Conservation (phyloP, 495 filamentous ascomycete species). For the Parathielavia appendiculata region DNA sequence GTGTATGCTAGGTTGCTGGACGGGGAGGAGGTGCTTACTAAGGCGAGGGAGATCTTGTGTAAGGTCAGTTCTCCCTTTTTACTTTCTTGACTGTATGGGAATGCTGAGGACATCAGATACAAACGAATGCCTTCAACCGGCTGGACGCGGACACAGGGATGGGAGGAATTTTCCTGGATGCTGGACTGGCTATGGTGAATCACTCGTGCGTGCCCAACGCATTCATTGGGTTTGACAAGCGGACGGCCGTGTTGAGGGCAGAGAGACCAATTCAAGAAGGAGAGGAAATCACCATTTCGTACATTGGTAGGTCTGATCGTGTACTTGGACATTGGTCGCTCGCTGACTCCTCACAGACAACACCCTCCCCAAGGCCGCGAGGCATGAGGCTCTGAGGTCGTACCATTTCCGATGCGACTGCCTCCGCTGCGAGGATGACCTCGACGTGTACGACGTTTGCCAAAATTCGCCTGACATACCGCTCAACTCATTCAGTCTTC, state of each 20-base stretch:
- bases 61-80: constrained; percentile 30
- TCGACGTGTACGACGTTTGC: constrained; percentile 44
- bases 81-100: neutral
- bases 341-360: constrained; percentile 29
- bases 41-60: constrained; percentile 38
- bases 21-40: constrained; percentile 24
- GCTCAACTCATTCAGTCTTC: constrained; percentile 35
- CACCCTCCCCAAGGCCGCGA: constrained; percentile 28
- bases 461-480: constrained; percentile 31
- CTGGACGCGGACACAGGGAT: constrained; percentile 36
- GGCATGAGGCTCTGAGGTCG: constrained; percentile 32
- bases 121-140: constrained; percentile 46
- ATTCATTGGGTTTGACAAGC: constrained; percentile 41
- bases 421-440: constrained; percentile 36
- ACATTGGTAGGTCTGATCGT: constrained; percentile 39
- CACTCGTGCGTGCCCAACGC: constrained; percentile 53
- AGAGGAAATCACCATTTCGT: constrained; percentile 49
- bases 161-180: constrained; percentile 41
- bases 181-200: constrained; percentile 46
- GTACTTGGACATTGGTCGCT: neutral
- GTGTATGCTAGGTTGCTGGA: constrained; percentile 34
- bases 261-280: constrained; percentile 37
- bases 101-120: constrained; percentile 31
- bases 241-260: constrained; percentile 40
- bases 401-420: constrained; percentile 45